phyloP scores from a whole-genome alignment of 805 yeast species.

The Metschnikowia henanensis region DNA sequence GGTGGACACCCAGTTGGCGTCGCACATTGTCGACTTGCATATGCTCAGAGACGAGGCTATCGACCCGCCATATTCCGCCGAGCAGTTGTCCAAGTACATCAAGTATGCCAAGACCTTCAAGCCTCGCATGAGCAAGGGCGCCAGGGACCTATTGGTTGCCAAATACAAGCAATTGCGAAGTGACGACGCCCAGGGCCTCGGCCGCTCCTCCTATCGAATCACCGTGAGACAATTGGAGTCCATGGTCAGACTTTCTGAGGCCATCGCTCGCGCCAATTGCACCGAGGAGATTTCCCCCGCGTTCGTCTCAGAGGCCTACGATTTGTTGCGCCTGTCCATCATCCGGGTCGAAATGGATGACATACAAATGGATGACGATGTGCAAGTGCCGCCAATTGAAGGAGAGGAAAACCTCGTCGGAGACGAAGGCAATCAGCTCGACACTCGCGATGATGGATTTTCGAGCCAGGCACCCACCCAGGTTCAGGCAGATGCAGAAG shows the following conservation, averaged over 20 bases:
- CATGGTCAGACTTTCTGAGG: conserved; percentile 90
- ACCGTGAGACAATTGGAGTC: conserved; percentile 97
- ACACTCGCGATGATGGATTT: background rate
- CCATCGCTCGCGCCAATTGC: conserved; percentile 96
- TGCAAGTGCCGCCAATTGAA: conserved; percentile 23
- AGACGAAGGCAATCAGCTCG: conserved; percentile 14
- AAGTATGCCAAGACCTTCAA: conserved; percentile 91
- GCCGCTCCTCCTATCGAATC: conserved; percentile 85
- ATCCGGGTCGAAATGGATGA: conserved; percentile 95
- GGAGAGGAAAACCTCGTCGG: conserved; percentile 19
- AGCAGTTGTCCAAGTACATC: conserved; percentile 84
- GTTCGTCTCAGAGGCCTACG: conserved; percentile 93
- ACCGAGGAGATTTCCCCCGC: conserved; percentile 80
- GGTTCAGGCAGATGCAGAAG: conserved; percentile 2
- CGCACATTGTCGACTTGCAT: conserved; percentile 90
- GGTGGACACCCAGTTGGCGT: conserved; percentile 85
- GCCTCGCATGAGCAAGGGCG: conserved; percentile 81
- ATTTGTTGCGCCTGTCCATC: conserved; percentile 83
- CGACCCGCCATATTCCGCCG: conserved; percentile 84
- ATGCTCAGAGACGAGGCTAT: conserved; percentile 90
- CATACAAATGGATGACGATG: conserved; percentile 78
- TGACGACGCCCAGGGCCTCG: conserved; percentile 88
- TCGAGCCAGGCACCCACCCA: conserved; percentile 1
- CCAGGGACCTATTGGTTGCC: conserved; percentile 72
- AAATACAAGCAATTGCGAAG: conserved; percentile 83